Evolutionary conservation across 1,139 yeast species (phyloP), one percentile per base, ranked within the genome.

Genomic region (Hanseniaspora uvarum): DNA sequence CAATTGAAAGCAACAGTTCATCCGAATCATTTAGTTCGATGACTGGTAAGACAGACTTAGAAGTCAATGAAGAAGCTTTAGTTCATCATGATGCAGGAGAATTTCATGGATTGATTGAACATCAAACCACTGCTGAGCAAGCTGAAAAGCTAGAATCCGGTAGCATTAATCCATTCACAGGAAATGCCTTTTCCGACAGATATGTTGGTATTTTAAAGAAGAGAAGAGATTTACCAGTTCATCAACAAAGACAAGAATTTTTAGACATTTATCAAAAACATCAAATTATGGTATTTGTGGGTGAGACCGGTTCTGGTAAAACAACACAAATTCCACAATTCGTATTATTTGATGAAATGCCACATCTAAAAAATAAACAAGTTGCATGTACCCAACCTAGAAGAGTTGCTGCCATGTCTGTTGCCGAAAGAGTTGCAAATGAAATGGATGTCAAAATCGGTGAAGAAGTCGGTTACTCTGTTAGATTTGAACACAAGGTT

Each of bases 281-380:
- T 46, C 98, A 92, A 69, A 86, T 92, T 65, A 85, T 92, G 94
- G 97, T 92, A 48, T 88, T 92, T 69, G 97, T 92, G 45, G 98
- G 98, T 72, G 98, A 92, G 68, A 92, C 98, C 1, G 97, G 97
- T 70, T 86, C 96, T 16, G 97, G 97, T 76, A 89, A 89, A 67
- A 89, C 97, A 26, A 89, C 97, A 0, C 97, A 89, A 70, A 88
- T 89, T 58, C 96, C 97, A 3, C 97, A 89, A 69, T 89, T 88
- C 71, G 96, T 92, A 31, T 74, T 89, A 46, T 88, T 82, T 61
- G 97, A 92, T 66, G 97, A 88, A 62, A 79, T 94, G 69, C 95
- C 94, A 31, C 94, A 86, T 59, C 70, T 85, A 56, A 71, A 73
- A 49, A 92, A 94, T 2, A 80, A 79, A 37, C 87, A 83, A 66